Evolutionary conservation across 2,329 filamentous ascomycete species (phyloP), one percentile per base, ranked within the genome.

Genomic region (Alternaria sp.): DNA sequence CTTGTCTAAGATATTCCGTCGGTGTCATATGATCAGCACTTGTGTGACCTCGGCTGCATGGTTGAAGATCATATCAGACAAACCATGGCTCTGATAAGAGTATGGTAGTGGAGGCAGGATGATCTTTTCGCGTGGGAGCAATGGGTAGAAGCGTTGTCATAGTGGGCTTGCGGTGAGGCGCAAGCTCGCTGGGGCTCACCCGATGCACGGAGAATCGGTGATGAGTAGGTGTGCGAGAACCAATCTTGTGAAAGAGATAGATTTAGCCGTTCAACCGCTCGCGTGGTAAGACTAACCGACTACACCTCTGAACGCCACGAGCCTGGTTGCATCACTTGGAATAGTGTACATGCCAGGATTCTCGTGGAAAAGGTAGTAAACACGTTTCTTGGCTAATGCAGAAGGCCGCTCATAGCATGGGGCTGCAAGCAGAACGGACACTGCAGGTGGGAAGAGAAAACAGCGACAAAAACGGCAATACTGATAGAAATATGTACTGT

Each of bases 351-450:
- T 51, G 36, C 48, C 51, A 30, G 32, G 43, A 28, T 20, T 5
- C 41, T 18, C n/a, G n/a, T 16, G 18, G 18, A 24, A 22, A 36
- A 18, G 66, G 82, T 78, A 47, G 80, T 22, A 65, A 11, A 14
- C 20, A 26, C n/a, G 20, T 20, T 36, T 49, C 20, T 24, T 38
- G 32, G 22, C 46, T 34, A 4, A 49, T 49, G 20, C 32, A 24
- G 32, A 49, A 24, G 20, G 24, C 12, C 20, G 39, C 39, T 16
- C 5, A 16, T 14, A 20, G 18, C 22, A 12, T 24, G 20, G 39
- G 14, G 11, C 12, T 16, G 11, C 5, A 24, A 14, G 20, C 14
- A 24, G 39, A 42, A 42, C 12, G 20, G 5, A 42, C 12, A 24
- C 11, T 6, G 3, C 39, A 16, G 22, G 24, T 7, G 8, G 12